Percentiles rank a stretch among this genome's conserved stretches.
Conservation (phyloP, 2,329 filamentous ascomycete genomes). For the Diaporthe helianthi region DNA sequence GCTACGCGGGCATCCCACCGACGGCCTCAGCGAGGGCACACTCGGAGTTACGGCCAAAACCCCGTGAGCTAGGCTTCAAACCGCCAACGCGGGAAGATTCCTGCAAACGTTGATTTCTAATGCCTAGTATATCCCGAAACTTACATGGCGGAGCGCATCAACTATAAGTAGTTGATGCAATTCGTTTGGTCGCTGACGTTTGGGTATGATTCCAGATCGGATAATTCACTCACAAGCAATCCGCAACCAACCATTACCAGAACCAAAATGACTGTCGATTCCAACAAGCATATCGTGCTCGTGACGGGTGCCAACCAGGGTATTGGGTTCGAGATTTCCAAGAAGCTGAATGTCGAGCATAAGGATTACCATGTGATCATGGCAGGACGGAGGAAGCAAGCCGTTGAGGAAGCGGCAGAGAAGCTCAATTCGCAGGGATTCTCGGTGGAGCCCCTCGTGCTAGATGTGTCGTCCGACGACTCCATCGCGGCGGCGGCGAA, state of each 20-base stretch:
- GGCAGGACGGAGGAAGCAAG: constrained; percentile 45
- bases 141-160: not conserved
- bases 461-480: constrained; percentile 52
- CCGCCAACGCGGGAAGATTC: not conserved
- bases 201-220: not conserved
- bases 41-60: constrained; percentile 8
- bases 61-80: not conserved
- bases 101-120: constrained; percentile 5
- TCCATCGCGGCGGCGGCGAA: constrained; percentile 48
- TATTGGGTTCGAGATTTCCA: constrained; percentile 50
- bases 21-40: not conserved
- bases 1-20: not conserved
- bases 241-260: not conserved
- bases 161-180: not conserved
- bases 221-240: not conserved
- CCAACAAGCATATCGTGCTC: constrained; percentile 39
- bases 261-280: constrained; percentile 24
- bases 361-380: constrained; percentile 49
- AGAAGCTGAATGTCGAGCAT: constrained; percentile 47
- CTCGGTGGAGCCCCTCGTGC: constrained; percentile 46
- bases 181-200: not conserved
- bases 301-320: constrained; percentile 52
- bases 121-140: not conserved
- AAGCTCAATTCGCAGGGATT: constrained; percentile 40
- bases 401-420: constrained; percentile 45